phyloP scores from a whole-genome alignment of 805 yeast species.

The Wickerhamomyces alni region DNA sequence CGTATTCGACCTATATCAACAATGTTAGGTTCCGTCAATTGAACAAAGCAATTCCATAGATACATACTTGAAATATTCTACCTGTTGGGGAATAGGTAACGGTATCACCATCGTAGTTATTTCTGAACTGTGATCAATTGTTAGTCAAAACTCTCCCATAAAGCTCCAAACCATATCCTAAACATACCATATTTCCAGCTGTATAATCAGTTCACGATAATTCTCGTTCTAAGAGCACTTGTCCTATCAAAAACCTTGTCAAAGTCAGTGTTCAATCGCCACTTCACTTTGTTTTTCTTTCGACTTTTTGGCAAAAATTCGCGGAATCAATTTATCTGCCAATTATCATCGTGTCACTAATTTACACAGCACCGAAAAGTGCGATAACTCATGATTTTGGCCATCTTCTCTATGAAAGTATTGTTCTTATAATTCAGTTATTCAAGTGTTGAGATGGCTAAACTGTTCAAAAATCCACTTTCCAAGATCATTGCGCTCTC shows the following conservation, averaged over 20 bases:
- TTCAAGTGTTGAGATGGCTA: background rate
- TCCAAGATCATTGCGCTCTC: slow-evolving; percentile 70
- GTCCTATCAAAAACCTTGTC: too few relatives aligned
- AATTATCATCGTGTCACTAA: too few relatives aligned
- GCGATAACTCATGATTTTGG: background rate
- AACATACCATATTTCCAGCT: background rate
- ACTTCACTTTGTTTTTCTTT: background rate
- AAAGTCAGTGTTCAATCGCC: background rate
- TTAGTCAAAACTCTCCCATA: background rate
- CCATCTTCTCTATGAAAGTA: too few relatives aligned
- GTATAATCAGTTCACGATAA: too few relatives aligned
- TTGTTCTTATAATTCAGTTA: too few relatives aligned
- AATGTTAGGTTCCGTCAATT: slow-evolving; percentile 6
- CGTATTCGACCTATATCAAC: slow-evolving; percentile 58
- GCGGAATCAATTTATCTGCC: too few relatives aligned
- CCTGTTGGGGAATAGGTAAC: slow-evolving; percentile 97
- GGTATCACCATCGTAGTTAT: slow-evolving; percentile 97
- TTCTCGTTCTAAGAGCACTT: too few relatives aligned
- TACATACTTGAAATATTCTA: slow-evolving; percentile 66
- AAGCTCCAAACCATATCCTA: background rate
- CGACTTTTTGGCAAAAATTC: background rate
- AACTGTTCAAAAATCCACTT: slow-evolving; percentile 42
- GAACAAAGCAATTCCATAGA: slow-evolving; percentile 3
- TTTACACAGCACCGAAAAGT: background rate
- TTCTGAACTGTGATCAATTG: slow-evolving; percentile 64